These are phyloP conservation scores for Fusarium sp. DNA, from an alignment of 2,329 filamentous ascomycete genomes.

Conservation along the genomic window DNA sequence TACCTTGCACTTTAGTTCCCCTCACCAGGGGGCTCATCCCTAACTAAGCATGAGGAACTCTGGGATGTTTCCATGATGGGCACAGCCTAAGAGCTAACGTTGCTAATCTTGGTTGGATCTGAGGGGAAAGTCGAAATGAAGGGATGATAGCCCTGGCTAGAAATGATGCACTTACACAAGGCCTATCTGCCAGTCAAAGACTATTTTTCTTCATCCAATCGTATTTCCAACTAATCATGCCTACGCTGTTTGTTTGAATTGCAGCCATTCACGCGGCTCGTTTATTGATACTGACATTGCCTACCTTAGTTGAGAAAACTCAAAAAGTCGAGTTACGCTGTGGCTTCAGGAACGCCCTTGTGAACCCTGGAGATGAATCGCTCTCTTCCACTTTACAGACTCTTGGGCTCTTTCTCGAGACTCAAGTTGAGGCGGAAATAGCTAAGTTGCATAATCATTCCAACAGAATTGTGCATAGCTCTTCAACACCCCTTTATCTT, in stretches of 20 bases:
- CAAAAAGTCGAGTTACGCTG: constrained; percentile 3
- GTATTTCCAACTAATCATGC: background rate
- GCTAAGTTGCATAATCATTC: too few species aligned
- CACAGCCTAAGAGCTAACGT: constrained; percentile 30
- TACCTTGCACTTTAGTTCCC: constrained; percentile 14
- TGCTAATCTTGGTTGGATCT: constrained; percentile 24
- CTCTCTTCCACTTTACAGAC: background rate
- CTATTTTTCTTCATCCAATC: background rate
- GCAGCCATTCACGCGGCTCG: background rate
- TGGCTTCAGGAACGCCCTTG: constrained; percentile 1
- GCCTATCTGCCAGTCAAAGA: background rate
- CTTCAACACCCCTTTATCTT: background rate
- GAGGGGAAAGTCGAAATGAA: constrained; percentile 41
- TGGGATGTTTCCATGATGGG: constrained; percentile 13
- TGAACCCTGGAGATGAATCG: background rate
- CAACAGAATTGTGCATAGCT: background rate
- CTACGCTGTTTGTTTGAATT: background rate
- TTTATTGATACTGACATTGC: background rate
- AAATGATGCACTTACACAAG: constrained; percentile 29
- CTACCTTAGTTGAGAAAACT: background rate
- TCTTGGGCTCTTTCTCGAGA: background rate
- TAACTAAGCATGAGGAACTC: constrained; percentile 14
- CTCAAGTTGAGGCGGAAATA: background rate
- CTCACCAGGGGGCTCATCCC: constrained; percentile 22
- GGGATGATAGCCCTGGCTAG: constrained; percentile 35